Conservation (phyloP, 345 rosid genomes). For the Kernera saxatilis region DNA sequence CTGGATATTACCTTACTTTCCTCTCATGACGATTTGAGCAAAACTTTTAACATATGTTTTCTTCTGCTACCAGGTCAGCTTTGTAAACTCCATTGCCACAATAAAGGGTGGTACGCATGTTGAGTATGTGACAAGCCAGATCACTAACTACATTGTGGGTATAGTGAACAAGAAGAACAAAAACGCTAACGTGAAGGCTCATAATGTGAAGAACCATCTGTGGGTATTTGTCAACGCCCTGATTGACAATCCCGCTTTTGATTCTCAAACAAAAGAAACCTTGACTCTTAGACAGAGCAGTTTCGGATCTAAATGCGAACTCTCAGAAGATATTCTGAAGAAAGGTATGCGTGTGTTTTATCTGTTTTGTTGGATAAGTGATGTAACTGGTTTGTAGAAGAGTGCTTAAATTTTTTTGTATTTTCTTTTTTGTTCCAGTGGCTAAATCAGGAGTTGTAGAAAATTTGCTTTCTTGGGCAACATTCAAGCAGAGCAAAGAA, state of each 20-base stretch:
- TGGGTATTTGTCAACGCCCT: conserved; percentile 98
- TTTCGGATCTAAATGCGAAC: conserved; percentile 90
- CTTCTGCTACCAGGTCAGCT: conserved; percentile 69
- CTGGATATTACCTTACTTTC: neutral
- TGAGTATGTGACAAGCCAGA: conserved; percentile 86
- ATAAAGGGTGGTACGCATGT: conserved; percentile 98
- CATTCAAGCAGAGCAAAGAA: conserved; percentile 77
- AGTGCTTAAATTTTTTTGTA: neutral
- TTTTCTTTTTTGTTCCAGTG: conserved; percentile 40
- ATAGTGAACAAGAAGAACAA: conserved; percentile 84
- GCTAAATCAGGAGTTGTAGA: conserved; percentile 80
- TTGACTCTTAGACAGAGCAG: conserved; percentile 94
- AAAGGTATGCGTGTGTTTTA: conserved; percentile 49
- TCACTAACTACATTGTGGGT: conserved; percentile 63
- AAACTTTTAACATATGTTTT: neutral
- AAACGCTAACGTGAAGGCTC: conserved; percentile 70
- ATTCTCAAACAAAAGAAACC: conserved; percentile 98
- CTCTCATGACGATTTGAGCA: neutral
- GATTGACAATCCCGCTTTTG: conserved; percentile 98
- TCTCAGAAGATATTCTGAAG: conserved; percentile 73
- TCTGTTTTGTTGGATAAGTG: neutral
- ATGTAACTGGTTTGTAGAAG: neutral
- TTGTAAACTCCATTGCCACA: conserved; percentile 81
- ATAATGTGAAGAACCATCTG: conserved; percentile 78
- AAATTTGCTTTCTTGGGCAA: conserved; percentile 82